Percentiles rank a stretch among this genome's conserved stretches.
These are phyloP conservation scores for Gynandropsis gynandra DNA, from an alignment of 345 rosid species.

Conservation along the genomic window DNA sequence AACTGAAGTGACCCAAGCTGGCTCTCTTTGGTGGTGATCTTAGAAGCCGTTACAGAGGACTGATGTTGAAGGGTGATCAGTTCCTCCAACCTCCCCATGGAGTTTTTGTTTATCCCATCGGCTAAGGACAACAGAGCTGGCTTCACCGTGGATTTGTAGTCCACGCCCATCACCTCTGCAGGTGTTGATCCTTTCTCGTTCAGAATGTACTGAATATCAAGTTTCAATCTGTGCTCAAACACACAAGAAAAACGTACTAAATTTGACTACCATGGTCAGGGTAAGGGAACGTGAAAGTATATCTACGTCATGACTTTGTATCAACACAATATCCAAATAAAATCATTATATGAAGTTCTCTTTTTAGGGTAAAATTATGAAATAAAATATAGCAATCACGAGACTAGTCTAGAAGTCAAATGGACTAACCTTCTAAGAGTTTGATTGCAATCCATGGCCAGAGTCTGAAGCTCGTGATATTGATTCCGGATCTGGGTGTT, in stretches of 20 bases:
- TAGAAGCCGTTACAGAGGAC: slow-evolving; percentile 43
- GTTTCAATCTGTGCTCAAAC: slow-evolving; percentile 42
- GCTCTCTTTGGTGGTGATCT: slow-evolving; percentile 44
- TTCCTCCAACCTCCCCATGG: slow-evolving; percentile 48
- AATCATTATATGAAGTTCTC: neutral
- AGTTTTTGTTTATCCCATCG: slow-evolving; percentile 44
- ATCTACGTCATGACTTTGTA: too few relatives aligned
- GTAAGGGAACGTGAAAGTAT: too few relatives aligned
- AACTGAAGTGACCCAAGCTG: slow-evolving; percentile 35
- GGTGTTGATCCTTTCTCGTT: slow-evolving; percentile 52
- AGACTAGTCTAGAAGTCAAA: neutral
- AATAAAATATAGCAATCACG: too few relatives aligned
- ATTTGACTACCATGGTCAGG: too few relatives aligned
- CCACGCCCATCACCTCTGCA: slow-evolving; percentile 73
- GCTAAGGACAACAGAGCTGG: slow-evolving; percentile 46
- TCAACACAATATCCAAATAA: too few relatives aligned
- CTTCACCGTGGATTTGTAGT: slow-evolving; percentile 56
- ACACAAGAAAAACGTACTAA: slow-evolving; percentile 1
- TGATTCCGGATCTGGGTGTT: slow-evolving; percentile 37
- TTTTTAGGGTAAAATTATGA: neutral
- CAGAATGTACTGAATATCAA: slow-evolving; percentile 48
- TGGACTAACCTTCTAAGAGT: slow-evolving; percentile 48
- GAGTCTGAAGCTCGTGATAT: slow-evolving; percentile 59
- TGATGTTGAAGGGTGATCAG: slow-evolving; percentile 45
- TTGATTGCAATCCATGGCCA: slow-evolving; percentile 72